Evolutionary conservation across 305 asterid species (phyloP).

Genomic region (Solanum hybrid): DNA sequence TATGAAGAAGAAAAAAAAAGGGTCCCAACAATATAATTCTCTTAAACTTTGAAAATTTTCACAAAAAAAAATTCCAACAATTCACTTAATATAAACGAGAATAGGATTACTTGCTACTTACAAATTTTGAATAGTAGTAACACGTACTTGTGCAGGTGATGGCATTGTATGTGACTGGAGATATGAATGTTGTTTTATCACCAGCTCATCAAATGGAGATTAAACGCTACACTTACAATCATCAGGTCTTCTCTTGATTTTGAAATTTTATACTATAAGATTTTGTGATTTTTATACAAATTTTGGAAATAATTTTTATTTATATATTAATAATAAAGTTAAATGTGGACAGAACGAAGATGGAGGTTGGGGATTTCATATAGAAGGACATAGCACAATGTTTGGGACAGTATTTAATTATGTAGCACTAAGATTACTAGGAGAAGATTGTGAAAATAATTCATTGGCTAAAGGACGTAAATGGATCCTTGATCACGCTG

Average conservation of each 20-base stretch:
- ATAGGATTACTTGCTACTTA: neutral
- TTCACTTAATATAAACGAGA: neutral
- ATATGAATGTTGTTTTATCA: slow-evolving; percentile 7
- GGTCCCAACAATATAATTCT: neutral
- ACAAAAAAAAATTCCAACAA: neutral
- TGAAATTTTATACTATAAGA: too few species aligned
- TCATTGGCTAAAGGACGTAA: neutral
- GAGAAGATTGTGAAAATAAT: slow-evolving; percentile 11
- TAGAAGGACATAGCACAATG: slow-evolving; percentile 26
- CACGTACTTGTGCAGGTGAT: slow-evolving; percentile 22
- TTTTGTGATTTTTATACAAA: too few species aligned
- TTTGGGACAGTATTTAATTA: slow-evolving; percentile 17
- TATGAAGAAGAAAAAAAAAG: too few species aligned
- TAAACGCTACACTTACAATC: slow-evolving; percentile 32
- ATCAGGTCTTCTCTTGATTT: slow-evolving; percentile 18
- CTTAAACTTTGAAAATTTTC: neutral
- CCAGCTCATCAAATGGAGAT: slow-evolving; percentile 27
- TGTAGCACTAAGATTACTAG: slow-evolving; percentile 7
- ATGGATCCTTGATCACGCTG: slow-evolving; percentile 17
- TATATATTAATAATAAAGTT: too few species aligned
- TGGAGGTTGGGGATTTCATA: slow-evolving; percentile 28
- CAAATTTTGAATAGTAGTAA: neutral
- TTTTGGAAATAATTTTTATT: too few species aligned
- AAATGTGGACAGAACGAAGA: slow-evolving; percentile 17
- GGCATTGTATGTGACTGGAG: slow-evolving; percentile 27